These are phyloP conservation scores for Trichophyton equinum DNA, from an alignment of 2,329 filamentous ascomycete species.

Conservation along the genomic window DNA sequence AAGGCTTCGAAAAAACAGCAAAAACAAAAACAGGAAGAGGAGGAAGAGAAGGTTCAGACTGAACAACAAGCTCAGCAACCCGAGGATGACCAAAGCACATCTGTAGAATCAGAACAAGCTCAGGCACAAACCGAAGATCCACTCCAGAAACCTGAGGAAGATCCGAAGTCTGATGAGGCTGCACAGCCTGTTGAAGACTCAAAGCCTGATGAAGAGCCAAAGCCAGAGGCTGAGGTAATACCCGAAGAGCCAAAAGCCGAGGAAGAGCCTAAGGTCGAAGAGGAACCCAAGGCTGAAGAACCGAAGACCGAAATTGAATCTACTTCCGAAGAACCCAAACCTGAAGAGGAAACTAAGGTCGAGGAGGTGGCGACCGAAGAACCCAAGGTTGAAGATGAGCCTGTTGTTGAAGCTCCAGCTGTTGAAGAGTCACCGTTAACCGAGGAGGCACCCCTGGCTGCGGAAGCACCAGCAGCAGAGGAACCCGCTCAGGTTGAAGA, in stretches of 20 bases:
- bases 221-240: neutral
- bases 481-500: neutral
- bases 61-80: neutral
- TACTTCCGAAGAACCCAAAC: neutral
- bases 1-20: conserved; percentile 10
- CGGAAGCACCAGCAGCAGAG: neutral
- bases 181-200: neutral
- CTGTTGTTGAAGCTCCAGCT: neutral
- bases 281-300: neutral
- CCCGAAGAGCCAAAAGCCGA: neutral
- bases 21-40: conserved; percentile 6
- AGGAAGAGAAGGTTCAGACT: conserved; percentile 4
- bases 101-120: conserved; percentile 4
- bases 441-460: neutral
- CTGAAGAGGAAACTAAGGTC: neutral
- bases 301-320: neutral
- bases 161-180: neutral
- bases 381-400: neutral
- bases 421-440: neutral
- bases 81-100: neutral
- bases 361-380: neutral
- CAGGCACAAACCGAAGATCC: conserved; percentile 3
- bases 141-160: neutral
- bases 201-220: neutral
- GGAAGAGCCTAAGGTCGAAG: neutral